These are phyloP conservation scores for Ceratobasidium sp. DNA, from an alignment of 1,284 basidiomycete species.

Conservation along the genomic window DNA sequence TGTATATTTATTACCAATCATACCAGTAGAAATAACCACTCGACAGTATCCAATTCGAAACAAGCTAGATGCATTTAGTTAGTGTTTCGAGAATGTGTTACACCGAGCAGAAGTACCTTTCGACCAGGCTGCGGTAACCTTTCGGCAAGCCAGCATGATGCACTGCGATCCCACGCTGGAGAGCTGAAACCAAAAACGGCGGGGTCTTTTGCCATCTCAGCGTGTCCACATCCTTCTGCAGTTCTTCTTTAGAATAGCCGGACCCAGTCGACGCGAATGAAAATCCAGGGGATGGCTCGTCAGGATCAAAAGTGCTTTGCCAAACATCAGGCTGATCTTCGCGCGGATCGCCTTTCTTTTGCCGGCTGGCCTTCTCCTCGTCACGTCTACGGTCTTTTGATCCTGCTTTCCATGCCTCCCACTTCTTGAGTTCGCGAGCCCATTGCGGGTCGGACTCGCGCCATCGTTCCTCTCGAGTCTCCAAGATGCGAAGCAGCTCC, in stretches of 20 bases:
- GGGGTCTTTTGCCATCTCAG: constrained; percentile 60
- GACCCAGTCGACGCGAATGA: constrained; percentile 66
- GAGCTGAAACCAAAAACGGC: constrained; percentile 63
- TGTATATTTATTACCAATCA: constrained; percentile 28
- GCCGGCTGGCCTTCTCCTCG: constrained; percentile 28
- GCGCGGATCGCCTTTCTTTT: constrained; percentile 56
- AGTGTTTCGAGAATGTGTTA: background rate
- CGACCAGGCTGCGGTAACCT: constrained; percentile 69
- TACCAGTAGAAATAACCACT: constrained; percentile 75
- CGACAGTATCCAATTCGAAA: constrained; percentile 73
- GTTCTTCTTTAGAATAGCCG: constrained; percentile 62
- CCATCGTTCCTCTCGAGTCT: constrained; percentile 66
- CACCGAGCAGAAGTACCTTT: constrained; percentile 61
- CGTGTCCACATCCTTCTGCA: constrained; percentile 65
- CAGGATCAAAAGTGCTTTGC: constrained; percentile 64
- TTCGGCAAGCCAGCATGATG: constrained; percentile 80
- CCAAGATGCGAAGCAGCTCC: constrained; percentile 59
- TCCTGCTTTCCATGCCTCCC: constrained; percentile 64
- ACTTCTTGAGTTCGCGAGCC: constrained; percentile 66
- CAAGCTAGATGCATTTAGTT: constrained; percentile 60
- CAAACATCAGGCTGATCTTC: constrained; percentile 59
- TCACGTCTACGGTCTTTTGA: constrained; percentile 56
- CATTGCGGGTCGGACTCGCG: constrained; percentile 64
- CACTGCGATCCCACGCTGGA: constrained; percentile 74
- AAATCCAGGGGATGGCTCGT: constrained; percentile 70